Conservation (phyloP, 192 early-diverging fungal species). For the Backusella australiensis region DNA sequence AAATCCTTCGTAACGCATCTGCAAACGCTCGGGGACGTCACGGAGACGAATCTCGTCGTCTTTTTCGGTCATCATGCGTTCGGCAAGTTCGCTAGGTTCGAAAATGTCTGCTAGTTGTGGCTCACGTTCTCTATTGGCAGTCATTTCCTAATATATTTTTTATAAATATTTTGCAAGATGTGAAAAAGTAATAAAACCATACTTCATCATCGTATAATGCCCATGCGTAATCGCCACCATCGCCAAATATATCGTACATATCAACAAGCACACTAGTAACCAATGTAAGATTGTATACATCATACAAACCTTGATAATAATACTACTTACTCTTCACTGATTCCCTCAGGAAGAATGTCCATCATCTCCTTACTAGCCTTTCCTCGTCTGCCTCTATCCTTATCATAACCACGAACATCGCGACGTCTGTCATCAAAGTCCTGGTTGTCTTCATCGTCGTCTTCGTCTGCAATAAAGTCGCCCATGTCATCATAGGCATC, state of each 20-base stretch:
- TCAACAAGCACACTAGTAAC: slow-evolving; percentile 64
- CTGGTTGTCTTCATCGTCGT: slow-evolving; percentile 43
- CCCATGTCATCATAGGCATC: slow-evolving; percentile 45
- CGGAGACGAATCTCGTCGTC: slow-evolving; percentile 86
- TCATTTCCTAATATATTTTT: not conserved
- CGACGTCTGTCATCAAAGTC: slow-evolving; percentile 20
- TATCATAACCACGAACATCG: slow-evolving; percentile 39
- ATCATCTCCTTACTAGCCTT: slow-evolving; percentile 26
- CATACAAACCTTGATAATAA: not conserved
- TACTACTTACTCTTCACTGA: slow-evolving; percentile 23
- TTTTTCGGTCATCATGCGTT: slow-evolving; percentile 85
- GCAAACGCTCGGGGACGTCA: slow-evolving; percentile 93
- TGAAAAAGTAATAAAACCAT: not conserved
- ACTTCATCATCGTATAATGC: slow-evolving; percentile 55
- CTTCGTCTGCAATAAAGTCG: slow-evolving; percentile 57
- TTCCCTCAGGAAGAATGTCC: slow-evolving; percentile 26
- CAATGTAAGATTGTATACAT: not conserved
- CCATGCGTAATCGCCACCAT: slow-evolving; percentile 85
- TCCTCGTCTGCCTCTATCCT: slow-evolving; percentile 17
- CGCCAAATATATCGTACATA: slow-evolving; percentile 90
- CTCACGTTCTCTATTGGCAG: slow-evolving; percentile 34
- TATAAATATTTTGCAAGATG: no score
- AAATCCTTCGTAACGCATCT: slow-evolving; percentile 60
- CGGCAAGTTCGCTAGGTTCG: slow-evolving; percentile 86
- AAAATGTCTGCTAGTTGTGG: slow-evolving; percentile 64